Percentiles rank a stretch among this genome's conserved stretches.
Conservation (phyloP, 2,329 filamentous ascomycete genomes). For the Rhynchosporium graminicola region DNA sequence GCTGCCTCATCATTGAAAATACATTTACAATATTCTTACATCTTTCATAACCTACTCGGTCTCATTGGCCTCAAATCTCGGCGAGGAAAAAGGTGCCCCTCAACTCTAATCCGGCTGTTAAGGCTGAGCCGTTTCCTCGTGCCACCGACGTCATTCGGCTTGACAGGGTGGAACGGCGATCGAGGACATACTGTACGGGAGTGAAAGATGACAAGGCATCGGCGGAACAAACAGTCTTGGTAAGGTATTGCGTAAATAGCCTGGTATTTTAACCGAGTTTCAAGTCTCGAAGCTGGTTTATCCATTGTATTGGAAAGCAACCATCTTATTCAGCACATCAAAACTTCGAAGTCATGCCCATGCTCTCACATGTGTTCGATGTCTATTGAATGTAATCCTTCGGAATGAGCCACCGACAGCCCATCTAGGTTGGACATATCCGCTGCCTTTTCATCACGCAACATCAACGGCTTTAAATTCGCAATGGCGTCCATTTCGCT, state of each 20-base stretch:
- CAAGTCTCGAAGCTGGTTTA: neutral
- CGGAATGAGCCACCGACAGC: too few species aligned
- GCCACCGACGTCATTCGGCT: neutral
- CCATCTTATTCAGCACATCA: neutral
- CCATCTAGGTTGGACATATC: neutral
- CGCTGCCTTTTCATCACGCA: neutral
- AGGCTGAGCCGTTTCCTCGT: neutral
- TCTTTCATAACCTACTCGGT: too few species aligned
- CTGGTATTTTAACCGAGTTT: slow-evolving; percentile 5
- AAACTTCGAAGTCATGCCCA: neutral
- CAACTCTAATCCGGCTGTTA: neutral
- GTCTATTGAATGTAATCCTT: neutral
- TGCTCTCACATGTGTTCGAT: neutral
- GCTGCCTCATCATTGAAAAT: too few species aligned
- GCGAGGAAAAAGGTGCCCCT: neutral
- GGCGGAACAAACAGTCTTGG: slow-evolving; percentile 9
- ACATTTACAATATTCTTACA: too few species aligned
- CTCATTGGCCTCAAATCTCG: too few species aligned
- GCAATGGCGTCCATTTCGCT: neutral
- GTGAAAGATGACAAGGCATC: neutral
- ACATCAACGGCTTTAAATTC: neutral
- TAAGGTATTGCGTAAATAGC: neutral
- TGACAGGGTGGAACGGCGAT: neutral
- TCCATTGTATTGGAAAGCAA: neutral
- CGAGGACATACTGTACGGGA: neutral